Conservation (phyloP, 1,139 yeast species). For the Hanseniaspora gamundiae region DNA sequence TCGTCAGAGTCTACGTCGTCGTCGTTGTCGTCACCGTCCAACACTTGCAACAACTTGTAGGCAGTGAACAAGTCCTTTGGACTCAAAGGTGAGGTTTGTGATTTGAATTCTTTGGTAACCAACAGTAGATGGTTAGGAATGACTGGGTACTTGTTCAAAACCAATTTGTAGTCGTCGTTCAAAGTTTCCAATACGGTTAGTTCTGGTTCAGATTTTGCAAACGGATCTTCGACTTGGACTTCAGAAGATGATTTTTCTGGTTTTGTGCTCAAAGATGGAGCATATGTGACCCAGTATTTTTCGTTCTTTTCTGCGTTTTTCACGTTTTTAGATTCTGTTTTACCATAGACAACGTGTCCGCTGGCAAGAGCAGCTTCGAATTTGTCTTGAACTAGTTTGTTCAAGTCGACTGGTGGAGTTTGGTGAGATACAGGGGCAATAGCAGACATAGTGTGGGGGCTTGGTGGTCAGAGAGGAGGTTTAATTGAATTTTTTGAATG, state of each 20-base stretch:
- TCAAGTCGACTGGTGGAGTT: slow-evolving; percentile 24
- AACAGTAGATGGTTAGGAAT: slow-evolving; percentile 66
- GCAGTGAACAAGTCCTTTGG: slow-evolving; percentile 55
- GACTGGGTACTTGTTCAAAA: slow-evolving; percentile 79
- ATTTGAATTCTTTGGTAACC: slow-evolving; percentile 58
- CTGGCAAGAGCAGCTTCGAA: slow-evolving; percentile 26
- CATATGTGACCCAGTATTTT: slow-evolving; percentile 30
- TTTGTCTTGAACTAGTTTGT: slow-evolving; percentile 19
- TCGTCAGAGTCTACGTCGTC: slow-evolving; percentile 16
- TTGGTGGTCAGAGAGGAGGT: background rate
- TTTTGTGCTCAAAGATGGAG: slow-evolving; percentile 29
- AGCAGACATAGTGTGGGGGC: background rate
- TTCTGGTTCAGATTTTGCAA: slow-evolving; percentile 67
- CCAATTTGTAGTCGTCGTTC: slow-evolving; percentile 45
- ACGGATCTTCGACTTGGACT: slow-evolving; percentile 43
- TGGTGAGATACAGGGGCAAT: background rate
- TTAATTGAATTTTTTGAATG: too few relatives aligned
- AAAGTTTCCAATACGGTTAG: slow-evolving; percentile 44
- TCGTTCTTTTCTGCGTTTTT: slow-evolving; percentile 23
- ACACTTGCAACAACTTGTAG: slow-evolving; percentile 36
- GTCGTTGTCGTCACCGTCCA: slow-evolving; percentile 17
- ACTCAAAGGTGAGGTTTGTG: slow-evolving; percentile 61
- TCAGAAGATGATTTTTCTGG: slow-evolving; percentile 20
- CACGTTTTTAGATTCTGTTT: slow-evolving; percentile 21
- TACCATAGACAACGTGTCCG: slow-evolving; percentile 27